Base-by-base conservation (phyloP, 1,284 basidiomycete species). In the Malassezia obtusa region DNA sequence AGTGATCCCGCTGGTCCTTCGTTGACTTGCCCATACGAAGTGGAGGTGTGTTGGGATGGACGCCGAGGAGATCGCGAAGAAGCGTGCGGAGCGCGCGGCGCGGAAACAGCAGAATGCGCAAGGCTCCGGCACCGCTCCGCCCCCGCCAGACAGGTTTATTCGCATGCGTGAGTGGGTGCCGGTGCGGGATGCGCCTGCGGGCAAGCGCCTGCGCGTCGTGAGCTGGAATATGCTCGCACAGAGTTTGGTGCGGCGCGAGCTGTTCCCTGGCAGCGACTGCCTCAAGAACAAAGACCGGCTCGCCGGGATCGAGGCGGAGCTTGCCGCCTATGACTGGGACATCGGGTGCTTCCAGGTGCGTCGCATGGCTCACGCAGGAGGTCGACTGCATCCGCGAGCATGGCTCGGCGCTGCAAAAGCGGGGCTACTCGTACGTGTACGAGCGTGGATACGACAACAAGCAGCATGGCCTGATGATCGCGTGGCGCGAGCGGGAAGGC, bases 1-100 rank as follows among this genome's bases (percentile, higher is more conserved):
- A 80, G 49, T 80, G 76, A 60, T 80, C 79, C 12, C 79, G 71
- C 58, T 78, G 76, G 63, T 80, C 78, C 47, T 73, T 71, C 14
- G 68, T 67, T 4, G 68, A 71, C 44, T 70, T 71, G 19, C 69
- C 69, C 69, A 69, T 72, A 10, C 10, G n/a, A 15, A 10, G 37
- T 7, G 45, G n/a, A 33, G 40, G 36, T 26, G 37, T 19, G n/a
- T 5, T 15, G 10, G 17, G 12, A 24, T 25, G 52, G 52, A 49
- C 37, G 32, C 39, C 35, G 44, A 46, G 8, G 24, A 12, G 10
- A 41, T 56, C 30, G 53, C 46, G 26, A 26, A 31, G 17, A 50
- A 50, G 37, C 48, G 53, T 10, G 43, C 43, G 9, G 53, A 39
- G 41, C 48, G 53, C 12, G 28, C 43, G 25, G 26, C 48, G 37